A percentile compares a stretch with the other conserved stretches of the same genome.
Evolutionary conservation across 768 basidiomycete species (phyloP).

Genomic region (Pulveroboletus sp.): DNA sequence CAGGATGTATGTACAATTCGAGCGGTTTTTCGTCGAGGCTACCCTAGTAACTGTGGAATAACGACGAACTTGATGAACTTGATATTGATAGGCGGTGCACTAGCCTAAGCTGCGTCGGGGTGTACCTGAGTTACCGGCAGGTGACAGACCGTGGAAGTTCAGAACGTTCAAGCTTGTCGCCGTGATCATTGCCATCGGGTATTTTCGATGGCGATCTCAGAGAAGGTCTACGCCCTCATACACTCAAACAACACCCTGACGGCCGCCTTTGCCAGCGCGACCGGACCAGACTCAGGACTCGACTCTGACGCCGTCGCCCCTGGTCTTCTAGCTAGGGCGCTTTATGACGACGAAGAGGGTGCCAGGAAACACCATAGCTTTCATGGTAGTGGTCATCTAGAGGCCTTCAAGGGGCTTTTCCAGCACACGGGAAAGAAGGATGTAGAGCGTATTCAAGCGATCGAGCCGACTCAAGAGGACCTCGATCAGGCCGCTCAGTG

Average conservation of each 20-base stretch:
- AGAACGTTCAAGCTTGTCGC: too few species aligned
- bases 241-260: constrained; percentile 39
- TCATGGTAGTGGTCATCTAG: constrained; percentile 15
- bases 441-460: constrained; percentile 17
- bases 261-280: constrained; percentile 38
- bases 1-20: neutral
- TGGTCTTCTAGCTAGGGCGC: constrained; percentile 35
- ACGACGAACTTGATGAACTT: neutral
- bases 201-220: constrained; percentile 25
- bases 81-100: too few species aligned
- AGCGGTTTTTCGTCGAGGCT: too few species aligned
- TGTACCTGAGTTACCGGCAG: too few species aligned
- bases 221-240: constrained; percentile 31
- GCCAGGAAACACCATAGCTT: constrained; percentile 28
- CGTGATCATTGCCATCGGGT: too few species aligned
- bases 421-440: constrained; percentile 17
- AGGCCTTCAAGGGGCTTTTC: constrained; percentile 17
- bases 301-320: constrained; percentile 19
- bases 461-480: constrained; percentile 37
- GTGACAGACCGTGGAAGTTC: too few species aligned
- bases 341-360: constrained; percentile 35
- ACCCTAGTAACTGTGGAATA: too few species aligned
- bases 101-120: too few species aligned
- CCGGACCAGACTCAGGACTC: constrained; percentile 23
- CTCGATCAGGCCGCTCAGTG: constrained; percentile 46